These are phyloP conservation scores for Dioscorea cayenensis DNA, from an alignment of 116 monocot species.

Conservation along the genomic window DNA sequence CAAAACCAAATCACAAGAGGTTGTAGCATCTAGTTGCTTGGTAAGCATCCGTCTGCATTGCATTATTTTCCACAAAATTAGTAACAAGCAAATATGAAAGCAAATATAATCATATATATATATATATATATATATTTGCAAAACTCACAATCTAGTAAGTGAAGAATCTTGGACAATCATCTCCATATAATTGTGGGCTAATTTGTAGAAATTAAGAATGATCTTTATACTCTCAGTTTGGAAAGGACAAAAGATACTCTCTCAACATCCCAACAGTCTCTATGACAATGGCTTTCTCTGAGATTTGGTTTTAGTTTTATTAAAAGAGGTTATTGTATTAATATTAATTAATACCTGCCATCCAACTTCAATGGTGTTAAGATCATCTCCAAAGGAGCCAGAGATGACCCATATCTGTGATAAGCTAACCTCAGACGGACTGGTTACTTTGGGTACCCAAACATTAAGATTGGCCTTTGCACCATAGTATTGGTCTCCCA, in stretches of 20 bases:
- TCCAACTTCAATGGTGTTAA: conserved; percentile 95
- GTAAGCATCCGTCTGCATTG: conserved; percentile 74
- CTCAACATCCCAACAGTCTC: no score
- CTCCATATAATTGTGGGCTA: conserved; percentile 87
- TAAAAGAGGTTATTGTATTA: no score
- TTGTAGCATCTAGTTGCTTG: conserved; percentile 94
- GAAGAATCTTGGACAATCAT: conserved; percentile 85
- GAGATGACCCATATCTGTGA: conserved; percentile 95
- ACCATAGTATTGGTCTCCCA: conserved; percentile 69
- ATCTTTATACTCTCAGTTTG: background rate
- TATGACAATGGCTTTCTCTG: no score
- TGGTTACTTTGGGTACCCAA: conserved; percentile 66
- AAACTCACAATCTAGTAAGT: conserved; percentile 90
- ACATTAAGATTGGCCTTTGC: conserved; percentile 90
- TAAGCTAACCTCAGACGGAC: conserved; percentile 79
- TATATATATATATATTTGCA: no score
- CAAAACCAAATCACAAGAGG: conserved; percentile 82
- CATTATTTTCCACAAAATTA: background rate
- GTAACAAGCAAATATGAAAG: background rate
- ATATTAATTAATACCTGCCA: conserved; percentile 56
- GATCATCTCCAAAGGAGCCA: conserved; percentile 76
- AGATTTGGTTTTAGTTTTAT: background rate
- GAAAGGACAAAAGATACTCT: no score
- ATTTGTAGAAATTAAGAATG: conserved; percentile 28
- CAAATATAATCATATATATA: no score